Conservation (phyloP, 1,139 yeast species). For the Sugiyamaella novakii region DNA sequence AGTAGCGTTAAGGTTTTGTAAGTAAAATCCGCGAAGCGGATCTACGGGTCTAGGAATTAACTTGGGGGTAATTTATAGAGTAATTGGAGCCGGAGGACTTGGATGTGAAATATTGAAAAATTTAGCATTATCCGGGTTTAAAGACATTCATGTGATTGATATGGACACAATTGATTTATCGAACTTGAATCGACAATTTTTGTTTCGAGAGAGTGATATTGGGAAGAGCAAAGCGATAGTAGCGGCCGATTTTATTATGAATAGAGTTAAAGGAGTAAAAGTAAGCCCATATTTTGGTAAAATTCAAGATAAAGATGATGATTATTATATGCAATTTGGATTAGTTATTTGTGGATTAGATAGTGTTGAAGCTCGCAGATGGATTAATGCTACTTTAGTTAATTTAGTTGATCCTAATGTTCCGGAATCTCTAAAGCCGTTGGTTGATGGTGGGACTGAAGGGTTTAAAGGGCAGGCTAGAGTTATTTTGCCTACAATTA, state of each 20-base stretch:
- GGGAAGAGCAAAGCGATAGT: conserved; percentile 80
- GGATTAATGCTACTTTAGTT: conserved; percentile 81
- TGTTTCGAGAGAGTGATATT: conserved; percentile 71
- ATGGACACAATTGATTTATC: conserved; percentile 95
- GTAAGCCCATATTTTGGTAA: conserved; percentile 64
- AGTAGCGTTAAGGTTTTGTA: conserved; percentile 41
- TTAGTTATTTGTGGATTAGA: conserved; percentile 87
- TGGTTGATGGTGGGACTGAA: conserved; percentile 95
- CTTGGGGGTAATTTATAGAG: too few relatives aligned
- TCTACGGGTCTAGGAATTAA: too few relatives aligned
- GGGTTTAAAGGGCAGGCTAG: conserved; percentile 93
- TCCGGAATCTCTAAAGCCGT: conserved; percentile 65
- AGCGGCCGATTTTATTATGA: conserved; percentile 66
- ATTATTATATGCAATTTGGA: conserved; percentile 68
- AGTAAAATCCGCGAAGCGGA: too few relatives aligned
- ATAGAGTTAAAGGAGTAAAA: conserved; percentile 50
- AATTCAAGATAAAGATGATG: conserved; percentile 69
- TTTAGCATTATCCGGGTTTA: conserved; percentile 75
- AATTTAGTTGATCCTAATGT: conserved; percentile 57
- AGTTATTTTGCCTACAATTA: conserved; percentile 78
- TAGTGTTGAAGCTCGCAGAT: conserved; percentile 85
- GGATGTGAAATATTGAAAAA: conserved; percentile 93
- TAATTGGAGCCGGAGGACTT: conserved; percentile 91
- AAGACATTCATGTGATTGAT: conserved; percentile 78
- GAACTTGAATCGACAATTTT: conserved; percentile 85